phyloP scores from a whole-genome alignment of 1,139 yeast genomes.

The Yamadazyma trypodendri region DNA sequence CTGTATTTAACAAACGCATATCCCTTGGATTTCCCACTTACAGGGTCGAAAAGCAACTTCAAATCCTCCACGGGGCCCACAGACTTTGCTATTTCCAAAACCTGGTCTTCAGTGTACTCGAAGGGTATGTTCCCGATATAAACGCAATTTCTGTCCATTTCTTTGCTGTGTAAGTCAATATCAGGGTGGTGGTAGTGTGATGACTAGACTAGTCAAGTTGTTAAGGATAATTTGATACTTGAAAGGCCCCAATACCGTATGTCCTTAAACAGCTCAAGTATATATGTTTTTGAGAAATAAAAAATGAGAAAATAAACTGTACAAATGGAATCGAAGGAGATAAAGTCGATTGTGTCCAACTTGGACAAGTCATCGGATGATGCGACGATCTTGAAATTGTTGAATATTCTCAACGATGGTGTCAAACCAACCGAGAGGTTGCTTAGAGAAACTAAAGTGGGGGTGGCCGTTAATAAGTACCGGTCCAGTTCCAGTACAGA shows the following conservation, averaged over 20 bases:
- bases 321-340: constrained; percentile 71
- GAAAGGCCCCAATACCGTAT: no score
- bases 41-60: constrained; percentile 78
- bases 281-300: neutral
- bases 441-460: constrained; percentile 92
- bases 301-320: constrained; percentile 1
- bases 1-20: constrained; percentile 83
- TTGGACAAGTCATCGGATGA: constrained; percentile 76
- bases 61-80: constrained; percentile 85
- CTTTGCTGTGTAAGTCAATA: neutral
- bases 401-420: constrained; percentile 66
- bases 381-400: constrained; percentile 62
- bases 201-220: neutral
- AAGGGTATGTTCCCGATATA: constrained; percentile 40
- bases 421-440: constrained; percentile 84
- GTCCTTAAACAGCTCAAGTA: no score
- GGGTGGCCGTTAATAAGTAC: constrained; percentile 90
- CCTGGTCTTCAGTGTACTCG: constrained; percentile 81
- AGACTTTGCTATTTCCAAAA: constrained; percentile 69
- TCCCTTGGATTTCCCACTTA: constrained; percentile 90
- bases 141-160: constrained; percentile 23
- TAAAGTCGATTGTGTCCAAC: constrained; percentile 63
- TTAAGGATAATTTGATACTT: no score
- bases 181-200: neutral
- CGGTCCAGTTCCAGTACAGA: constrained; percentile 67